Conservation (phyloP, 31 red algal species). For the Odonthalia washingtoniensis region DNA sequence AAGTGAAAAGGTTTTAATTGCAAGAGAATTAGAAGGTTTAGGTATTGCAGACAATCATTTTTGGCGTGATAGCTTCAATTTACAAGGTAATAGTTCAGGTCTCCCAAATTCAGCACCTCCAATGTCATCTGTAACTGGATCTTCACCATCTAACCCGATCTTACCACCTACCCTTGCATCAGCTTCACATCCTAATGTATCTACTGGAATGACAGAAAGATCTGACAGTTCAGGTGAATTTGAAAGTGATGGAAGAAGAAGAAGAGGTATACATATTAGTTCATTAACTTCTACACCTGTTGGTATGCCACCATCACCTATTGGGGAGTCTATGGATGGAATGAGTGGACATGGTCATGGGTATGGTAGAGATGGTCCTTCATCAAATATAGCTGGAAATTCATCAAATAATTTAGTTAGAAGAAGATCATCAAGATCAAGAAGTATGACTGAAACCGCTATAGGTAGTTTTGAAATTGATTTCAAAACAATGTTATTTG, state of each 20-base stretch:
- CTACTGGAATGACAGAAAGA: too few relatives aligned
- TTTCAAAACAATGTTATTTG: conserved; percentile 69
- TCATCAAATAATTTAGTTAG: too few relatives aligned
- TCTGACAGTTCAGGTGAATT: background rate
- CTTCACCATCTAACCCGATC: background rate
- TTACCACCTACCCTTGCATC: background rate
- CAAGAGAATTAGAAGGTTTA: conserved; percentile 73
- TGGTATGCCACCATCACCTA: too few relatives aligned
- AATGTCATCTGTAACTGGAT: background rate
- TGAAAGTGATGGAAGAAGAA: too few relatives aligned
- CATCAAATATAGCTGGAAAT: too few relatives aligned
- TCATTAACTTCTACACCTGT: too few relatives aligned
- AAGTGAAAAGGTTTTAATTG: conserved; percentile 80
- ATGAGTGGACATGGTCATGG: too few relatives aligned
- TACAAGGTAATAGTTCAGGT: too few relatives aligned
- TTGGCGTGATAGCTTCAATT: conserved; percentile 48
- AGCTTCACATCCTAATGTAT: background rate
- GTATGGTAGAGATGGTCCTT: too few relatives aligned
- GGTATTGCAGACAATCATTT: conserved; percentile 55
- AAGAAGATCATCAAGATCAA: background rate
- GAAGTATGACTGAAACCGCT: conserved; percentile 48
- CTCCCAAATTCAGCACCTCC: too few relatives aligned
- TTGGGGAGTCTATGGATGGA: too few relatives aligned
- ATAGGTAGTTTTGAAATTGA: conserved; percentile 93
- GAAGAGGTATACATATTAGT: too few relatives aligned